phyloP scores from a whole-genome alignment of 2,329 filamentous ascomycete genomes.

The Clonostachys rosea region DNA sequence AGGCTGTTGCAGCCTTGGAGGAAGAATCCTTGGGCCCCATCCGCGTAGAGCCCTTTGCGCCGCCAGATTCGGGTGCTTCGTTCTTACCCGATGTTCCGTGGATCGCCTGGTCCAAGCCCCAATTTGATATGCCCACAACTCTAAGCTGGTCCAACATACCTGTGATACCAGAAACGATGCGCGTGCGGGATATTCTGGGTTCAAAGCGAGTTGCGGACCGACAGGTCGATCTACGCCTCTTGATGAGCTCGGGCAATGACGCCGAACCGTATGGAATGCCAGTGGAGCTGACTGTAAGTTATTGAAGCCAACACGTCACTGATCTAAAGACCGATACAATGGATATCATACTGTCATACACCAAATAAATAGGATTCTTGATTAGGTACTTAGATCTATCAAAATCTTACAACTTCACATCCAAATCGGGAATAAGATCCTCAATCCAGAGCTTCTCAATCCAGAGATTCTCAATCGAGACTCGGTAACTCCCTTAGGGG shows the following conservation, averaged over 20 bases:
- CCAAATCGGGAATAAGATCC: no score
- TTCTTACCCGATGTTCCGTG: background rate
- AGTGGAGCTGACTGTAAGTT: no score
- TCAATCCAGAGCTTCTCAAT: no score
- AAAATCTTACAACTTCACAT: no score
- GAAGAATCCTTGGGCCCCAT: background rate
- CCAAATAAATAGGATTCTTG: no score
- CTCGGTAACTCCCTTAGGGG: background rate
- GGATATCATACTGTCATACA: no score
- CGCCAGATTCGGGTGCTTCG: background rate
- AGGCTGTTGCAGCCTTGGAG: background rate
- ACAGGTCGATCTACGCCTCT: background rate
- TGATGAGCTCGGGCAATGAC: background rate
- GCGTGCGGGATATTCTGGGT: constrained; percentile 1
- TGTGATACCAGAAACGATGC: background rate
- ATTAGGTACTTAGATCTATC: no score
- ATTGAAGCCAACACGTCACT: no score
- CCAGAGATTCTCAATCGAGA: no score
- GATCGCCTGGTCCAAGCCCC: background rate
- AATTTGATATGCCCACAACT: background rate
- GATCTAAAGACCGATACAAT: no score
- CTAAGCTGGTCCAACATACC: background rate
- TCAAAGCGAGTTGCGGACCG: background rate
- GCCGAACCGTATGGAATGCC: background rate
- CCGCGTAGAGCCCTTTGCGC: background rate